phyloP scores from a whole-genome alignment of 2,329 filamentous ascomycete genomes.

The Scortechinia acanthostroma region DNA sequence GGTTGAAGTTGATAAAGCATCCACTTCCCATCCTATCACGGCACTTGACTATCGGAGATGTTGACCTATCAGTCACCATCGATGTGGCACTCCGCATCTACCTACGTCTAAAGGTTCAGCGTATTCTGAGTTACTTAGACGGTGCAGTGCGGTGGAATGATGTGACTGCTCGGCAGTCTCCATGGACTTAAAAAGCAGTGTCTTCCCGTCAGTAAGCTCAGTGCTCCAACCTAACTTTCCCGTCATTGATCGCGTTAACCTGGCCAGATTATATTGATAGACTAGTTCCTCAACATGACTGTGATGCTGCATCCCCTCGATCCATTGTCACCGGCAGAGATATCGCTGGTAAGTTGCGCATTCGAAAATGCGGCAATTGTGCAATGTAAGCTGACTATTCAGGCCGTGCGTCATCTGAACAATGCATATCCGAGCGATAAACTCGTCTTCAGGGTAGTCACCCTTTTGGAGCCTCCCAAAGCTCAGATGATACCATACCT shows the following conservation, averaged over 20 bases:
- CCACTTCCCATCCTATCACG: too few relatives aligned
- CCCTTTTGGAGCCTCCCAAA: background rate
- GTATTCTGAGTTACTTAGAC: too few relatives aligned
- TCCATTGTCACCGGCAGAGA: background rate
- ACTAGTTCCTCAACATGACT: background rate
- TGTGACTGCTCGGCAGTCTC: too few relatives aligned
- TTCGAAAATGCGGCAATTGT: background rate
- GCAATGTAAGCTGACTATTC: background rate
- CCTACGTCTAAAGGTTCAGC: too few relatives aligned
- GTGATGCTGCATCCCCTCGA: background rate
- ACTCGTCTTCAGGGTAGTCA: background rate
- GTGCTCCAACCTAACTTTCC: too few relatives aligned
- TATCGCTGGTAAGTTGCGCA: background rate
- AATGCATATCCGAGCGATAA: background rate
- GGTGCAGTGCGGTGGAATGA: too few relatives aligned
- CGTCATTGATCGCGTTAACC: too few relatives aligned
- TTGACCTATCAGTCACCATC: too few relatives aligned
- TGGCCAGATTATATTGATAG: background rate
- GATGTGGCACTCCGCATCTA: too few relatives aligned
- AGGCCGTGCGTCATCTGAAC: background rate
- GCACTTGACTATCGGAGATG: too few relatives aligned
- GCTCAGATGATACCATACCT: background rate
- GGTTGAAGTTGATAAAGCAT: too few relatives aligned
- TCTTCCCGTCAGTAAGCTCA: background rate
- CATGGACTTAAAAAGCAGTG: background rate